A percentile compares a stretch with the other conserved stretches of the same genome.
These are phyloP conservation scores for Teratosphaeria destructans DNA, from an alignment of 2,329 filamentous ascomycete species.

Conservation along the genomic window DNA sequence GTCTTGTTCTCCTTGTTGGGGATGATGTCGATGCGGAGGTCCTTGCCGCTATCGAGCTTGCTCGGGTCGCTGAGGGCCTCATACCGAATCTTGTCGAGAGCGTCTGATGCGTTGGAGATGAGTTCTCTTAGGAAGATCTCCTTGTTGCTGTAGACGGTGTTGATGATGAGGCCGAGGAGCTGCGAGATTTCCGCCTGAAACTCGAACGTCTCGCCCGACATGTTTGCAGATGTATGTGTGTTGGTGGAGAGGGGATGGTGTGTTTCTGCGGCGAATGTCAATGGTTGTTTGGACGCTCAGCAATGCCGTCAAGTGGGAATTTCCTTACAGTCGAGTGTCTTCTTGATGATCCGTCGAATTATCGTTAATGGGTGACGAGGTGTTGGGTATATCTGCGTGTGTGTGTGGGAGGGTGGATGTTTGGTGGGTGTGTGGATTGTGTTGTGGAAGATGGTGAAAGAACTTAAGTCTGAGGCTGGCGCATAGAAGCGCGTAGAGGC, in stretches of 20 bases:
- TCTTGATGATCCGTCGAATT: neutral
- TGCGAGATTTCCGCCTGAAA: constrained; percentile 99
- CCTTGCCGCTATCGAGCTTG: constrained; percentile 96
- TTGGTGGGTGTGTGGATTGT: too few species aligned
- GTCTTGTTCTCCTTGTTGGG: constrained; percentile 97
- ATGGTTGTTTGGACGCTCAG: neutral
- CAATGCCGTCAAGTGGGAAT: neutral
- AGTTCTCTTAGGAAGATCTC: constrained; percentile 99
- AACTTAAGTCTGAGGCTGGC: neutral
- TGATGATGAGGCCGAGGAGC: constrained; percentile 98
- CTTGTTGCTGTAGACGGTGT: constrained; percentile 99
- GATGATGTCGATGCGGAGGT: constrained; percentile 97
- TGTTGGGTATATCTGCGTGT: neutral
- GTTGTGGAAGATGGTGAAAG: neutral
- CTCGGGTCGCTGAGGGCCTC: constrained; percentile 91
- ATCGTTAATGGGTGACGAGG: neutral
- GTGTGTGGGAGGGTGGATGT: neutral
- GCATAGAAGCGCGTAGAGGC: neutral
- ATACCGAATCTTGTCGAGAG: constrained; percentile 99
- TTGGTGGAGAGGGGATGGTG: neutral
- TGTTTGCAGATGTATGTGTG: constrained; percentile 39
- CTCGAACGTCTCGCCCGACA: constrained; percentile 93
- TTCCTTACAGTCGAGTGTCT: neutral
- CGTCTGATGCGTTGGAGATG: constrained; percentile 97
- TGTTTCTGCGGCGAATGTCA: neutral